Evolutionary conservation across 2,329 filamentous ascomycete species (phyloP), one percentile per base, ranked within the genome.

Genomic region (Ophiobolus disseminans): DNA sequence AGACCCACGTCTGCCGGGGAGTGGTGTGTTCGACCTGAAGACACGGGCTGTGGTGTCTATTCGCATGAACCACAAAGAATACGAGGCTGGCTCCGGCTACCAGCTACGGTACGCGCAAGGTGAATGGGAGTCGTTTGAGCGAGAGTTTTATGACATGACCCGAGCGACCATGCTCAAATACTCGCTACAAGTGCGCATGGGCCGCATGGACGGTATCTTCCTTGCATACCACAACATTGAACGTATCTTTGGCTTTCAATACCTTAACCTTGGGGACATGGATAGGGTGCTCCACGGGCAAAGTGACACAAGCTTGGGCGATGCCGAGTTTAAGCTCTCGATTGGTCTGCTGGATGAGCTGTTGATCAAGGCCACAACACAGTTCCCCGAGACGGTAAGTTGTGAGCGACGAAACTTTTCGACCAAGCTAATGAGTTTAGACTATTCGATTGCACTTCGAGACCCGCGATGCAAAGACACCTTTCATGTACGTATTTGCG

Each of bases 151-250:
- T 70, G 94, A 99, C 73, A 95, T 99, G 91, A 93, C 96, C 50
- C 84, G 95, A 43, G 85, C 92, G 1, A 94, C 93, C 0, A 93
- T 99, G 76, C 78, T 99, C 45, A 99, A 99, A 68, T 99, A 99
- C 73, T 96, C 92, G 8, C 80, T 99, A 22, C 94, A 99, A 74
- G 95, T 93, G 21, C 89, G 94, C 35, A 95, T 99, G 85, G 94
- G 95, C 14, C 86, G 92, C 40, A 99, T 99, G 95, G 93, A 99
- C 68, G 94, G 94, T 44, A 97, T 97, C 40, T 99, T 97, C 67
- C 89, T 97, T 17, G 94, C 94, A 2, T 99, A 86, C 70, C 94
- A 99, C 78, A 99, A 99, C 70, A 90, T 91, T 2, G 82, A 92
- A 73, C 88, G 92, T 45, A 96, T 99, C 40, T 99, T 99, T 69